phyloP scores from a whole-genome alignment of 2,329 filamentous ascomycete species.

The Phyllosticta citrichinensis region DNA sequence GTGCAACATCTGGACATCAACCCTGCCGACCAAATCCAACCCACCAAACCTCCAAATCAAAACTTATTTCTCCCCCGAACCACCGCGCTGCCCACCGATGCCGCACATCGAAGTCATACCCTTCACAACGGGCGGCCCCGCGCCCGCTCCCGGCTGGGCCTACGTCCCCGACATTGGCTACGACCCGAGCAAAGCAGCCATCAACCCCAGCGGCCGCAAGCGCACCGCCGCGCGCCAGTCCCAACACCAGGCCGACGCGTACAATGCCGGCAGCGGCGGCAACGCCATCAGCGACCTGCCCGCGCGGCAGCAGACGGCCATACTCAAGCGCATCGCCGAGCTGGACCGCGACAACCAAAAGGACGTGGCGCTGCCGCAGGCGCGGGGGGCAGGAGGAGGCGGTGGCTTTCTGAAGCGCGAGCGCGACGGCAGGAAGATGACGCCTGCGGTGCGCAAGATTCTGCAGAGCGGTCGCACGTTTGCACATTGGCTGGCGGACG shows the following conservation, averaged over 20 bases:
- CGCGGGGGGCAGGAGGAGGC: slow-evolving; percentile 33
- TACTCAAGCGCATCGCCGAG: slow-evolving; percentile 70
- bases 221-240: slow-evolving; percentile 44
- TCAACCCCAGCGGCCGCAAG: slow-evolving; percentile 50
- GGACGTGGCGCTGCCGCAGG: slow-evolving; percentile 53
- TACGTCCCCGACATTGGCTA: slow-evolving; percentile 71
- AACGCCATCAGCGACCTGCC: slow-evolving; percentile 20
- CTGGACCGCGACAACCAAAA: slow-evolving; percentile 50
- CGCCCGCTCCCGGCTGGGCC: slow-evolving; percentile 76
- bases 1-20: no score
- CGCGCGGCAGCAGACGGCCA: slow-evolving; percentile 72
- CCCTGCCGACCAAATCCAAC: background rate
- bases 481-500: slow-evolving; percentile 72
- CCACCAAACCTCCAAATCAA: background rate
- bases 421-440: slow-evolving; percentile 45
- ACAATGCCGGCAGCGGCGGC: slow-evolving; percentile 31
- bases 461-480: slow-evolving; percentile 75
- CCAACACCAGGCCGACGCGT: slow-evolving; percentile 29
- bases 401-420: slow-evolving; percentile 21
- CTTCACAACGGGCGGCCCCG: slow-evolving; percentile 48
- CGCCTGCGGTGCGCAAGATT: slow-evolving; percentile 59
- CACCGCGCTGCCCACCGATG: slow-evolving; percentile 29
- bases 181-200: slow-evolving; percentile 44
- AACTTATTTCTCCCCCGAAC: background rate
- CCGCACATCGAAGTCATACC: slow-evolving; percentile 76